phyloP scores from a whole-genome alignment of 768 basidiomycete genomes.

The Lepiota venenata region DNA sequence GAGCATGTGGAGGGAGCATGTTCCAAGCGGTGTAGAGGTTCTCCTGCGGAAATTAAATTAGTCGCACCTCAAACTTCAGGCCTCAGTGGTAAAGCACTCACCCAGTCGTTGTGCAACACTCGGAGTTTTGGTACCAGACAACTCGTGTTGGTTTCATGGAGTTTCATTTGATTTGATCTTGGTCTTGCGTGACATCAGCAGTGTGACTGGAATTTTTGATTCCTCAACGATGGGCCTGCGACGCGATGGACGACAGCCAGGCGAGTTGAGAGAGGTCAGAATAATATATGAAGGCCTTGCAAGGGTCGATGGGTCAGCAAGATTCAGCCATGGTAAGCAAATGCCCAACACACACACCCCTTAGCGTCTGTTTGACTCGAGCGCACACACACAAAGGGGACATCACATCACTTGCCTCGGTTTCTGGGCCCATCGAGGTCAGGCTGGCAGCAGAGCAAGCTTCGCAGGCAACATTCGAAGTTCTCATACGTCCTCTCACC shows the following conservation, averaged over 20 bases:
- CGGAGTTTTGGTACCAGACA: no score
- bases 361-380: constrained; percentile 8
- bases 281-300: constrained; percentile 59
- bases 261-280: constrained; percentile 31
- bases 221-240: constrained; percentile 17
- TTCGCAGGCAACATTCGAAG: constrained; percentile 72
- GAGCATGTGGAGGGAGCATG: no score
- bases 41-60: no score
- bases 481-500: constrained; percentile 65
- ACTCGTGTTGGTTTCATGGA: no score
- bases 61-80: no score
- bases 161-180: no score
- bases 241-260: constrained; percentile 31
- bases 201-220: constrained; percentile 15
- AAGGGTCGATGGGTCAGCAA: constrained; percentile 75
- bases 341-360: not conserved
- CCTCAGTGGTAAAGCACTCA: no score
- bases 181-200: no score
- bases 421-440: constrained; percentile 81
- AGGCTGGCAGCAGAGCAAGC: constrained; percentile 66
- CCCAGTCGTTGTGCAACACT: no score
- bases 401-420: constrained; percentile 56
- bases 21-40: no score
- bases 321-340: constrained; percentile 59
- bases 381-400: constrained; percentile 24